Base-by-base conservation (phyloP, 2,329 filamentous ascomycete species). In the Microsporum ferrugineum region DNA sequence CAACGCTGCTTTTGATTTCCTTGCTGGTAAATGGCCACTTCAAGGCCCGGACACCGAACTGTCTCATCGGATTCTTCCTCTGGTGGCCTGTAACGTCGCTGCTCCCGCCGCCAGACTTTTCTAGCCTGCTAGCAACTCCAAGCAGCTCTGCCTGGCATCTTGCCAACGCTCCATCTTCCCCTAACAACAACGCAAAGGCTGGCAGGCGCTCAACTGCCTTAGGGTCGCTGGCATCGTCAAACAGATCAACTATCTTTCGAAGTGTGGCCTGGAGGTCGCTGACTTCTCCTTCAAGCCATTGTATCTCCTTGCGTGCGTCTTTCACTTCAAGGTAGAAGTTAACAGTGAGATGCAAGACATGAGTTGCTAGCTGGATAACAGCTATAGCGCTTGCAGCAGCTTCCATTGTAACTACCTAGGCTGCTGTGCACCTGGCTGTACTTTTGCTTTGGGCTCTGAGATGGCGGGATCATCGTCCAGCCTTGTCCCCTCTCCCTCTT, bases 21-120 rank as follows among this genome's bases (percentile, higher is more conserved):
- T 53, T 43, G 38, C 65, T 65, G 38, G 68, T 65, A 38, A 73
- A 63, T 2, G 70, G 69, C 69, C 70, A 73, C 45, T 68, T 71
- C 17, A 71, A 63, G 17, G 68, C 65, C 60, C 69, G 66, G 29
- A 69, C 23, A 51, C 65, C 67, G 39, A 67, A 38, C 61, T 61
- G 68, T 0, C 62, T 68, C 66, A 68, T 68, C 43, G 49, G 57
- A 14, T 56, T 65, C 36, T 60, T 53, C 10, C 29, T 53, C 27
- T 53, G 29, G 10, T 14, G 17, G 27, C 5, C n/a, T 3, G 17
- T n/a, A 7, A 14, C 29, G 3, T 53, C 47, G 27, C 27, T 34
- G n/a, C 27, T n/a, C 12, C 10, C 27, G 29, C 47, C 47, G 29
- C 23, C 47, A 4, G 47, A 29, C 47, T 53, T 53, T 34, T 53